These are phyloP conservation scores for Dothidotthia symphoricarpi DNA, from an alignment of 2,329 filamentous ascomycete species.

Conservation along the genomic window DNA sequence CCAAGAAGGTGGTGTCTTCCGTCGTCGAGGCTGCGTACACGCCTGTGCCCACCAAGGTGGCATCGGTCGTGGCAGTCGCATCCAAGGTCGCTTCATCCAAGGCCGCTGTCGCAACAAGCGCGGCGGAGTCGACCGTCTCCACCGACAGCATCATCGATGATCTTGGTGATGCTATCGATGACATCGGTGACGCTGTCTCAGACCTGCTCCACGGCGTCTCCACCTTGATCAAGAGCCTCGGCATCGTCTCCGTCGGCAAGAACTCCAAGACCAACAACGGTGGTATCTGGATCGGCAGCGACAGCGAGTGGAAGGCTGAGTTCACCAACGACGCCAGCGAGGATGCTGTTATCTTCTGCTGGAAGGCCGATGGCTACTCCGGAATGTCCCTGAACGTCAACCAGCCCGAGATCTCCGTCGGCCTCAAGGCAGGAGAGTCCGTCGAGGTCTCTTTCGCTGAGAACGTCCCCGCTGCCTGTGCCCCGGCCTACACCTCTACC, in stretches of 20 bases:
- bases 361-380: conserved; percentile 34
- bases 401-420: conserved; percentile 41
- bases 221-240: conserved; percentile 18
- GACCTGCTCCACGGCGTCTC: conserved; percentile 23
- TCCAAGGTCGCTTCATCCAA: too few relatives aligned
- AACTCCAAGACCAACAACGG: conserved; percentile 32
- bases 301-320: conserved; percentile 35
- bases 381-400: conserved; percentile 41
- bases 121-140: conserved; percentile 7
- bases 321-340: conserved; percentile 38
- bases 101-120: conserved; percentile 4
- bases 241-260: conserved; percentile 24
- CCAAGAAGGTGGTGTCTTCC: conserved; percentile 4
- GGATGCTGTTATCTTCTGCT: conserved; percentile 39
- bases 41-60: conserved; percentile 1
- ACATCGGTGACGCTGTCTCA: conserved; percentile 13
- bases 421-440: conserved; percentile 38
- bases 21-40: conserved; percentile 4
- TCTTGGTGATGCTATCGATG: conserved; percentile 2
- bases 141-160: conserved; percentile 2
- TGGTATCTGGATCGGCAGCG: conserved; percentile 38
- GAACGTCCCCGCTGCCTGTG: conserved; percentile 43
- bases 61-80: too few relatives aligned
- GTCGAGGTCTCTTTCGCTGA: conserved; percentile 43
- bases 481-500: conserved; percentile 40